phyloP scores from a whole-genome alignment of 768 basidiomycete genomes.

The Chalciporus pseudorubinellus region DNA sequence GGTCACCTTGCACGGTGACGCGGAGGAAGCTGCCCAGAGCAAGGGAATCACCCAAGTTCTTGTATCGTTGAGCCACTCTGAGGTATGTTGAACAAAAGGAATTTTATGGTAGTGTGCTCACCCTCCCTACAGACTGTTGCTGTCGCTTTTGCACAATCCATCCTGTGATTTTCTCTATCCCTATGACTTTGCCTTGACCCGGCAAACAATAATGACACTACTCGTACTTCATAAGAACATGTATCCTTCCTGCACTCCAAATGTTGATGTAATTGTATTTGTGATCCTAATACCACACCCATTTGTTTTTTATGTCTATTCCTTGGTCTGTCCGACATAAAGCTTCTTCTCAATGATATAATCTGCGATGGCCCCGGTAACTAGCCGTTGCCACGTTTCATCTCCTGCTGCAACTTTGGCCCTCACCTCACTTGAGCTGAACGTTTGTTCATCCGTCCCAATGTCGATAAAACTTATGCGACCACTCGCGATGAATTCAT shows the following conservation, averaged over 20 bases:
- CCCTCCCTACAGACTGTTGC: constrained; percentile 61
- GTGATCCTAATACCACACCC: constrained; percentile 14
- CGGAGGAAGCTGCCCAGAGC: constrained; percentile 63
- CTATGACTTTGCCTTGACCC: too few relatives aligned
- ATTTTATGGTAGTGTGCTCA: constrained; percentile 13
- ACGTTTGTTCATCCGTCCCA: constrained; percentile 48
- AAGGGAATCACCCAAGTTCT: constrained; percentile 75
- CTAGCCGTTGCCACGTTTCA: constrained; percentile 45
- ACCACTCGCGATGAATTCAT: constrained; percentile 49
- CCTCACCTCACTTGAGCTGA: constrained; percentile 73
- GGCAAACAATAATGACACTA: background rate
- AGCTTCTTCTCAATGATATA: constrained; percentile 51
- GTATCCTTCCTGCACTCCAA: background rate
- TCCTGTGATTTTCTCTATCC: constrained; percentile 21
- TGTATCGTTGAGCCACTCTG: constrained; percentile 90
- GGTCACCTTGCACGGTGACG: constrained; percentile 78
- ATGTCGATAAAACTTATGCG: constrained; percentile 64
- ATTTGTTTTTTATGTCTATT: constrained; percentile 2
- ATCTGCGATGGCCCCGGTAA: constrained; percentile 43
- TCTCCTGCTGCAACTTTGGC: constrained; percentile 18
- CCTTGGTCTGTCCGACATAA: constrained; percentile 33
- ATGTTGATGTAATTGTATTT: constrained; percentile 1
- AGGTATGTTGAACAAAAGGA: constrained; percentile 50
- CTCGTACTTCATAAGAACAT: constrained; percentile 3
- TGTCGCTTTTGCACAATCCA: constrained; percentile 84